Evolutionary conservation across 2,329 filamentous ascomycete genomes (phyloP).

Genomic region (Cladophialophora immunda): DNA sequence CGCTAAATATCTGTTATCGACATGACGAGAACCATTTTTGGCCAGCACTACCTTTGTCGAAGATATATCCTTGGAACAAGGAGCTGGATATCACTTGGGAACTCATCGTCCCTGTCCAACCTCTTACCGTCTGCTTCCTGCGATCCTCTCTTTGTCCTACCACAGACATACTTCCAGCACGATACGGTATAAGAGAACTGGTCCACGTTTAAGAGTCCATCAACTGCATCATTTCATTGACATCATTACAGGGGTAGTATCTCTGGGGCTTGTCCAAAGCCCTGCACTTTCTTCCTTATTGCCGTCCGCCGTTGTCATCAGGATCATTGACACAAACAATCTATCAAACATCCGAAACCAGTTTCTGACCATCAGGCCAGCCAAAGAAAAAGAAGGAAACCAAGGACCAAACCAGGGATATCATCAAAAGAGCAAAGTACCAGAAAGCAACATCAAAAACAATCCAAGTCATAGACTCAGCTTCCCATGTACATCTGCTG

Average conservation of each 20-base stretch:
- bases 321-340: conserved; percentile 17
- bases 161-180: not conserved
- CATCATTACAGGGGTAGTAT: conserved; percentile 26
- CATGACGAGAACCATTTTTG: not conserved
- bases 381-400: conserved; percentile 4
- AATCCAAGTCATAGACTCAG: conserved; percentile 8
- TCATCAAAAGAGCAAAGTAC: not conserved
- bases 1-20: not conserved
- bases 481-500: conserved; percentile 35
- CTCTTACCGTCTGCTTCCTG: not conserved
- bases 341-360: conserved; percentile 12
- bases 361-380: not conserved
- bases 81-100: not conserved
- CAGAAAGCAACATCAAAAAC: conserved; percentile 14
- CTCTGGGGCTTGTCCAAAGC: conserved; percentile 16
- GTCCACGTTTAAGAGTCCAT: not conserved
- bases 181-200: not conserved
- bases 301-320: conserved; percentile 7
- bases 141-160: no score
- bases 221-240: conserved; percentile 19
- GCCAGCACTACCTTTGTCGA: not conserved
- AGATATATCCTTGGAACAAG: not conserved
- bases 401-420: conserved; percentile 8
- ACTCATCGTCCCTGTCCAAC: not conserved
- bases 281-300: conserved; percentile 5